Percentiles rank a stretch among this genome's conserved stretches.
Evolutionary conservation across 2,329 filamentous ascomycete genomes (phyloP).

Genomic region (Lachnellula willkommii): DNA sequence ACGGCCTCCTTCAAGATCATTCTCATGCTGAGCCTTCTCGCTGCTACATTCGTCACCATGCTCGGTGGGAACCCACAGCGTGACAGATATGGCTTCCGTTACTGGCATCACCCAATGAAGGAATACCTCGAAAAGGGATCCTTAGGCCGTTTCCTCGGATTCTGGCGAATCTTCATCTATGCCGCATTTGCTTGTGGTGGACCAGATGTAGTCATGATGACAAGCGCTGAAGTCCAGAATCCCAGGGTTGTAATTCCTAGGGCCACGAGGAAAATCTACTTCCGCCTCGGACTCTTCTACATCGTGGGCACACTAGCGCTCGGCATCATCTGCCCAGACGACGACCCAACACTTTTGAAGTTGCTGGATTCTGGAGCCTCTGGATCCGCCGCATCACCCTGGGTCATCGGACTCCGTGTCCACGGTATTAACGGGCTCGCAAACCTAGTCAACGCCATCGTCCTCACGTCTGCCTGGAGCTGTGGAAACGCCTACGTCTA

Average conservation of each 20-base stretch:
- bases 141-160: slow-evolving; percentile 53
- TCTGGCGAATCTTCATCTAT: slow-evolving; percentile 31
- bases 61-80: slow-evolving; percentile 50
- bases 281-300: slow-evolving; percentile 52
- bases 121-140: slow-evolving; percentile 52
- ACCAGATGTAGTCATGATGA: slow-evolving; percentile 46
- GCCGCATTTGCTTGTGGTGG: slow-evolving; percentile 42
- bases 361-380: slow-evolving; percentile 33
- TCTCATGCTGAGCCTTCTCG: slow-evolving; percentile 52
- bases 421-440: slow-evolving; percentile 43
- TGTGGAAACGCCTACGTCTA: slow-evolving; percentile 50
- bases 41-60: slow-evolving; percentile 51
- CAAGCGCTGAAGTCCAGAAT: slow-evolving; percentile 48
- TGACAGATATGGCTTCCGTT: slow-evolving; percentile 44
- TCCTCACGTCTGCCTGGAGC: slow-evolving; percentile 47
- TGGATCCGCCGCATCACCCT: slow-evolving; percentile 46
- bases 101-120: slow-evolving; percentile 60
- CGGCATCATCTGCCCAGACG: slow-evolving; percentile 42
- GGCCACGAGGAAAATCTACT: slow-evolving; percentile 43
- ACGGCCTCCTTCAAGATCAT: slow-evolving; percentile 57
- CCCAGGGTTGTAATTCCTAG: slow-evolving; percentile 47
- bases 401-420: slow-evolving; percentile 42
- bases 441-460: slow-evolving; percentile 47
- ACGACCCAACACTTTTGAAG: slow-evolving; percentile 32
- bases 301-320: slow-evolving; percentile 35